These are phyloP conservation scores for Penicillium maclennaniae DNA, from an alignment of 495 filamentous ascomycete species.

Conservation along the genomic window DNA sequence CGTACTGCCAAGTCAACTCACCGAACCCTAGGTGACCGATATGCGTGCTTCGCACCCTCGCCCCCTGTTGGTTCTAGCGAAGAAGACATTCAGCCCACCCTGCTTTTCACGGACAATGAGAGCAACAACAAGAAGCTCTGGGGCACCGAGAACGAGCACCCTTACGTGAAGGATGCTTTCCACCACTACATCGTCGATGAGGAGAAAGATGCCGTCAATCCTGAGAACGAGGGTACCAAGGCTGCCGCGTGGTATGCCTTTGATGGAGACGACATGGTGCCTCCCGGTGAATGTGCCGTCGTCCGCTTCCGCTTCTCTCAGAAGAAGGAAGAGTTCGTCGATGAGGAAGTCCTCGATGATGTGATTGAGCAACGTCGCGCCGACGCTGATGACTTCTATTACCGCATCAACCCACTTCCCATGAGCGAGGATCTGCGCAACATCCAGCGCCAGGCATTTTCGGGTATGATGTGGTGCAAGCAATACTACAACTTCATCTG, in stretches of 20 bases:
- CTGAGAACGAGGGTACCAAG: slow-evolving; percentile 76
- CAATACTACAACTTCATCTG: slow-evolving; percentile 95
- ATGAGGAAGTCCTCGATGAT: slow-evolving; percentile 90
- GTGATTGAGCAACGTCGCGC: slow-evolving; percentile 78
- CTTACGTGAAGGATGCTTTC: slow-evolving; percentile 94
- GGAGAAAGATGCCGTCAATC: slow-evolving; percentile 78
- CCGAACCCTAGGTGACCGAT: slow-evolving; percentile 73
- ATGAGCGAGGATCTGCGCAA: slow-evolving; percentile 94
- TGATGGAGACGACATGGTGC: slow-evolving; percentile 80
- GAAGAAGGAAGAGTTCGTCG: slow-evolving; percentile 68
- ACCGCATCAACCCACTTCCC: slow-evolving; percentile 83
- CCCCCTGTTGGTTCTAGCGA: slow-evolving; percentile 74
- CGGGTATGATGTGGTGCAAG: slow-evolving; percentile 97
- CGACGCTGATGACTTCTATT: slow-evolving; percentile 96
- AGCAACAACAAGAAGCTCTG: slow-evolving; percentile 80
- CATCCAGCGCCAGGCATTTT: slow-evolving; percentile 89
- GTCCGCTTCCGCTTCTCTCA: slow-evolving; percentile 85
- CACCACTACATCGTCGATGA: slow-evolving; percentile 81
- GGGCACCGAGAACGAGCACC: slow-evolving; percentile 67
- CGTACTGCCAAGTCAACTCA: slow-evolving; percentile 71
- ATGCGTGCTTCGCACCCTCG: slow-evolving; percentile 82
- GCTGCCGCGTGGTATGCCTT: slow-evolving; percentile 89
- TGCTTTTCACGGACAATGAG: slow-evolving; percentile 95
- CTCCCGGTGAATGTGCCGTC: slow-evolving; percentile 88
- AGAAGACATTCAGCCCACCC: slow-evolving; percentile 74